Base-by-base conservation (phyloP, 768 basidiomycete species). In the Epithele typhae region DNA sequence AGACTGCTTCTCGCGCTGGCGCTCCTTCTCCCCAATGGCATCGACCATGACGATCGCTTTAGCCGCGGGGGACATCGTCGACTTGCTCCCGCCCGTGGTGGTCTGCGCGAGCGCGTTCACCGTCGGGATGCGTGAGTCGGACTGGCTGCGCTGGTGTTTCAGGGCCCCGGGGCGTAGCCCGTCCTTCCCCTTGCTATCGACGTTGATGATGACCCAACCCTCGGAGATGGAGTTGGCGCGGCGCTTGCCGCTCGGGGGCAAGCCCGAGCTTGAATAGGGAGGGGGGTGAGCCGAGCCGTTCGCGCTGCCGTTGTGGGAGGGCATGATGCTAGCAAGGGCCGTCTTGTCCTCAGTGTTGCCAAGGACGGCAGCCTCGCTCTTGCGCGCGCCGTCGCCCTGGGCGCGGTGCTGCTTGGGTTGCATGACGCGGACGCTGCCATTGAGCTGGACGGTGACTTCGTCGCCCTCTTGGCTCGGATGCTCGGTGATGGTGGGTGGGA, bases 41-140 rank as follows among this genome's bases (percentile, higher is more conserved):
- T 84, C 82, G 36, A 83, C 66, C 47, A 81, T 72, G 5, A 75
- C 80, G 43, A 84, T 78, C 7, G 81, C 75, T 58, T 82, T 85
- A 25, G 79, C 78, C n/a, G 76, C 65, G 17, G 77, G 59, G 5
- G 78, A 69, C 61, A 69, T 67, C 25, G 65, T 63, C 18, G 61
- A 58, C 39, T 53, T 53, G 34, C 52, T 46, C 25, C 46, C 49
- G 34, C 51, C 49, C 9, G 52, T 10, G 10, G 24, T 48, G 41
- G 50, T 53, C 38, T 51, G 45, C 43, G 43, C 45, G 27, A 58
- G 37, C 44, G 37, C 15, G 24, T 49, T 40, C 44, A 43, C 19
- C 37, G 48, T 42, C 37, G 43, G 52, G 39, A 52, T 23, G 56
- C 60, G 15, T 56, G 68, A 52, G 37, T 59, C 56, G 15, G 58